Evolutionary conservation across 192 early-diverging fungal genomes (phyloP).

Genomic region (Coemansia sp.): DNA sequence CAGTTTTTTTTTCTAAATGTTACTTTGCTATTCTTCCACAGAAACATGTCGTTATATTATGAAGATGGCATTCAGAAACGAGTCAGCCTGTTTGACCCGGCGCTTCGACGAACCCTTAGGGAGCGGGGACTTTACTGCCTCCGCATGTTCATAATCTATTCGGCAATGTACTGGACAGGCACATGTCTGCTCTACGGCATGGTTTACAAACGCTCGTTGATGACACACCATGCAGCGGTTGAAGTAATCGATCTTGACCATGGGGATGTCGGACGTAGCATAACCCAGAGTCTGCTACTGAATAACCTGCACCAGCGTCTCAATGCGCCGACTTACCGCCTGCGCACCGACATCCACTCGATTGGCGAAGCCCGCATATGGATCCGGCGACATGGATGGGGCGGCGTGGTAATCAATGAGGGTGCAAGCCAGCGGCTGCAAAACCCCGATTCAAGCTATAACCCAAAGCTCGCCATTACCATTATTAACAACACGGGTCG

Average conservation of each 20-base stretch:
- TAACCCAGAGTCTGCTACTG: slow-evolving; percentile 7
- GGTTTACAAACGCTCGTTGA: slow-evolving; percentile 6
- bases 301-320: neutral
- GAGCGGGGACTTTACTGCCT: slow-evolving; percentile 17
- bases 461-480: slow-evolving; percentile 7
- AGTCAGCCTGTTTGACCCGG: neutral
- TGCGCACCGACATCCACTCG: neutral
- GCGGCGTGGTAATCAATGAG: slow-evolving; percentile 23
- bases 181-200: slow-evolving; percentile 22
- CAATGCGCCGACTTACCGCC: slow-evolving; percentile 2
- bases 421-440: slow-evolving; percentile 8
- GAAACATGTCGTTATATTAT: too few relatives aligned
- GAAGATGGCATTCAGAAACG: too few relatives aligned
- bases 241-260: slow-evolving; percentile 18
- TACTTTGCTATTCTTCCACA: too few relatives aligned
- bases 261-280: slow-evolving; percentile 9
- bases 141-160: slow-evolving; percentile 4
- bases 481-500: slow-evolving; percentile 12
- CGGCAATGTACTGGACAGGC: slow-evolving; percentile 14
- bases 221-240: slow-evolving; percentile 2
- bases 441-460: slow-evolving; percentile 6
- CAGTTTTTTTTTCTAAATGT: too few relatives aligned
- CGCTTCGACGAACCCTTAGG: neutral
- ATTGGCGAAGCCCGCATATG: slow-evolving; percentile 3
- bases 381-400: slow-evolving; percentile 28